Evolutionary conservation across 495 filamentous ascomycete genomes (phyloP).

Genomic region (Aspergillus hancockii): DNA sequence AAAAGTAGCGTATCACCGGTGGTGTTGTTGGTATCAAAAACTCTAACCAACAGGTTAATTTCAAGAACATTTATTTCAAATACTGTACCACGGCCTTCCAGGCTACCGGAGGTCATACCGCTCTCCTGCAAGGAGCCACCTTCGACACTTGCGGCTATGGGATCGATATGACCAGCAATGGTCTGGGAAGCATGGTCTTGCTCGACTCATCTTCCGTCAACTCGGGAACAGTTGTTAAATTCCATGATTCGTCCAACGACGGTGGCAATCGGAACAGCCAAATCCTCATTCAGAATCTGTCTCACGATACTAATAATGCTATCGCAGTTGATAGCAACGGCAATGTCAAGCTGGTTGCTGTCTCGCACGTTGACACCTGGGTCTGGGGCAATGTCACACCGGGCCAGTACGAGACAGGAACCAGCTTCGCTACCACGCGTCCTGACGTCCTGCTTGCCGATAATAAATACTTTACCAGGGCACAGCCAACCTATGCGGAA

Average conservation of each 20-base stretch:
- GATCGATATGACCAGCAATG: conserved; percentile 36
- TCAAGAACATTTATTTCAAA: conserved; percentile 49
- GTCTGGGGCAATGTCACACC: conserved; percentile 41
- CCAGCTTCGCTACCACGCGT: conserved; percentile 22
- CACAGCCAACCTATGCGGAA: conserved; percentile 53
- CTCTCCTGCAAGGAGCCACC: conserved; percentile 37
- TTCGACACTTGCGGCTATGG: conserved; percentile 37
- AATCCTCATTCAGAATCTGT: conserved; percentile 38
- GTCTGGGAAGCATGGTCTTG: conserved; percentile 54
- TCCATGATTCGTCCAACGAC: conserved; percentile 44
- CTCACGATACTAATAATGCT: conserved; percentile 25
- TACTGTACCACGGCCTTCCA: conserved; percentile 39
- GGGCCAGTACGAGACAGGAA: conserved; percentile 30
- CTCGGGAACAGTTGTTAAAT: conserved; percentile 51
- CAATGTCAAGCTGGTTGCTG: conserved; percentile 45
- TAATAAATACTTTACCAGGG: conserved; percentile 34
- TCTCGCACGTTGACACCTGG: conserved; percentile 45
- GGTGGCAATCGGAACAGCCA: conserved; percentile 35
- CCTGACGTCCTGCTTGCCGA: conserved; percentile 22
- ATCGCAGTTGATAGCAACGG: conserved; percentile 36
- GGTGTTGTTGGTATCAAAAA: conserved; percentile 49
- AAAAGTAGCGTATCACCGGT: conserved; percentile 45
- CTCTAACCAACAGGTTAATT: conserved; percentile 55
- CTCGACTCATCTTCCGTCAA: conserved; percentile 42
- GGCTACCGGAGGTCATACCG: conserved; percentile 42